Base-by-base conservation (phyloP, 768 basidiomycete species). In the Dacryopinax primogenitus region DNA sequence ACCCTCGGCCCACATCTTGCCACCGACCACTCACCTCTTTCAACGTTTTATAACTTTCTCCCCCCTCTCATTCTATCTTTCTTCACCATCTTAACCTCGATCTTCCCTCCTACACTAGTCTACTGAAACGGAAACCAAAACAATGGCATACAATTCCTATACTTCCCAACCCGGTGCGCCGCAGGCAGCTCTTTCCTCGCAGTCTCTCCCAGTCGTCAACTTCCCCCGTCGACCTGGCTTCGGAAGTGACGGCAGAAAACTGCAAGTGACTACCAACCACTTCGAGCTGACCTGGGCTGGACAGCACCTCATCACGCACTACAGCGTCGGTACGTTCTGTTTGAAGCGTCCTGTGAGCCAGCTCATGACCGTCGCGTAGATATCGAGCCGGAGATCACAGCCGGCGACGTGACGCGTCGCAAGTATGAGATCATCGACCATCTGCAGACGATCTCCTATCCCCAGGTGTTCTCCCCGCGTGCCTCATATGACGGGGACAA, bases 381-480 rank as follows among this genome's bases (percentile, higher is more conserved):
- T 23, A 58, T 58, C 51, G 51, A 58, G 7, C 51, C 51, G 15
- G 30, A n/a, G n/a, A n/a, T 18, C 3, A 23, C 51, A 3, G 3
- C 51, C 26, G 51, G 51, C 11, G 51, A 58, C 30, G 51, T 58
- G 4, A 30, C 7, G 26, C 51, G 51, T 3, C 12, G 51, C 13
- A 58, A 58, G 26, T 58, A 58, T 30, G 51, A 58, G 51, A 58
- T 58, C 51, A 58, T 58, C 26, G 51, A 58, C 30, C 51, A 32
- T 18, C 30, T 58, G 51, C 51, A 58, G 51, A 58, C 51, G 13
- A 30, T 32, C 13, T 4, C 30, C 4, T 15, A 9, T 3, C 51
- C 51, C 13, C 51, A 58, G 13, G 18, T 30, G 26, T 58, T 58
- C 51, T 3, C 3, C 32, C 51, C 51, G 15, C 51, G 51, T 21